Evolutionary conservation across 352 stramenopile species (phyloP).

Genomic region (Pythium angustatum): DNA sequence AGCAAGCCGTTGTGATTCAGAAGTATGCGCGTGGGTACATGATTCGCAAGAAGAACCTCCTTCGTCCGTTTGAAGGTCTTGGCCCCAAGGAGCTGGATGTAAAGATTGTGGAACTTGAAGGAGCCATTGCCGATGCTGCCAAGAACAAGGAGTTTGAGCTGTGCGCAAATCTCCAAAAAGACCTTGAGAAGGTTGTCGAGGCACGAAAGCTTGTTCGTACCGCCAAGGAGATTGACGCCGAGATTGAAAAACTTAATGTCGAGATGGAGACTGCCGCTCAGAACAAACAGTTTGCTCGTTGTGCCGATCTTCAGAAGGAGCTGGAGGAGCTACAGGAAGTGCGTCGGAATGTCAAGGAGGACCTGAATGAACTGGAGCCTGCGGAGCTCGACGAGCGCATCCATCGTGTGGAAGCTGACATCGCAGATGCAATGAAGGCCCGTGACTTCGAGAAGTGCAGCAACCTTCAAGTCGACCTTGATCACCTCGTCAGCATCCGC

Average conservation of each 20-base stretch:
- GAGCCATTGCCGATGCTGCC: constrained; percentile 74
- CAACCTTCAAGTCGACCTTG: constrained; percentile 67
- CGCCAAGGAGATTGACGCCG: constrained; percentile 80
- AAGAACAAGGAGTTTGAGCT: constrained; percentile 85
- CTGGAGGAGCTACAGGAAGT: constrained; percentile 77
- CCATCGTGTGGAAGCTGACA: constrained; percentile 55
- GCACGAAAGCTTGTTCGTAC: constrained; percentile 85
- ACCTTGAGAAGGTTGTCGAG: constrained; percentile 80
- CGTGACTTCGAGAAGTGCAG: constrained; percentile 81
- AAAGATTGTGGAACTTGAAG: constrained; percentile 77
- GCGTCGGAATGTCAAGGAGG: constrained; percentile 77
- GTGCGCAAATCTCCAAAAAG: constrained; percentile 81
- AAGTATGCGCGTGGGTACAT: constrained; percentile 72
- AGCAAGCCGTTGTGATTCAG: constrained; percentile 70
- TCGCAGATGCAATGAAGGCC: constrained; percentile 75
- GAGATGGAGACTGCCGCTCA: constrained; percentile 77
- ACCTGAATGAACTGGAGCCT: constrained; percentile 84
- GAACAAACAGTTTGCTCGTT: constrained; percentile 82
- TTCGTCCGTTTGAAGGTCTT: constrained; percentile 76
- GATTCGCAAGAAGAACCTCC: constrained; percentile 70
- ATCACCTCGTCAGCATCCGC: constrained; percentile 61
- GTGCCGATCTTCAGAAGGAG: constrained; percentile 80
- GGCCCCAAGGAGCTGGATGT: constrained; percentile 77
- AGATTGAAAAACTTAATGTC: constrained; percentile 71
- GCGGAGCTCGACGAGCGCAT: constrained; percentile 85